Evolutionary conservation across 1,284 basidiomycete species (phyloP).

Genomic region (Fistulinella cinereoalba): DNA sequence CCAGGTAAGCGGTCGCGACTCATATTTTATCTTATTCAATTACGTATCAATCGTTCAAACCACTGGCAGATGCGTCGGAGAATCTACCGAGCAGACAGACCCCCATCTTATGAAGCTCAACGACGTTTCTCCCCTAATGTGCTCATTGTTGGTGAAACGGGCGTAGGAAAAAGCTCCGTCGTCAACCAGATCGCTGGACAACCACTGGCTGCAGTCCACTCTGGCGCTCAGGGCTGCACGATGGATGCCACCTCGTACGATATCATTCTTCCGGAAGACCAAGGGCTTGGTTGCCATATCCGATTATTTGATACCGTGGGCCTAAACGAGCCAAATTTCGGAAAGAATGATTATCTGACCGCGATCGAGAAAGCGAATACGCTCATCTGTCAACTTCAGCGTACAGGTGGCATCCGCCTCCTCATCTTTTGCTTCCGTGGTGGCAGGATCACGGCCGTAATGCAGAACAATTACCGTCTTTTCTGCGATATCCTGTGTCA

Average conservation of each 20-base stretch:
- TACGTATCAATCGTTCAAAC: not conserved
- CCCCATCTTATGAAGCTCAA: constrained; percentile 7
- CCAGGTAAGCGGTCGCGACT: no score
- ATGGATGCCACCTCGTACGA: constrained; percentile 18
- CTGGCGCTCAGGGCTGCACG: constrained; percentile 13
- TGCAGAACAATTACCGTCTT: constrained; percentile 23
- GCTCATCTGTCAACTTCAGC: constrained; percentile 25
- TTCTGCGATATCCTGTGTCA: constrained; percentile 27
- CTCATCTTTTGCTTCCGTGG: constrained; percentile 28
- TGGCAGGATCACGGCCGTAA: constrained; percentile 22
- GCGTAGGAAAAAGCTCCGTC: constrained; percentile 26
- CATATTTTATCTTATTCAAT: not conserved
- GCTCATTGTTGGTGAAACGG: constrained; percentile 26
- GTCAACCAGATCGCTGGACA: constrained; percentile 22
- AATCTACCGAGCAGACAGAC: not conserved
- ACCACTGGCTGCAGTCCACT: constrained; percentile 15
- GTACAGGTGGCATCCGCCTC: constrained; percentile 24
- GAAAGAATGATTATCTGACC: constrained; percentile 14
- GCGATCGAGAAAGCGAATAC: constrained; percentile 20
- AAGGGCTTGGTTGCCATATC: constrained; percentile 8
- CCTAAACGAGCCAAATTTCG: constrained; percentile 19
- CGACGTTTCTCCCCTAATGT: constrained; percentile 14
- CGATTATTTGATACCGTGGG: constrained; percentile 25
- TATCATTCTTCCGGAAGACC: constrained; percentile 12
- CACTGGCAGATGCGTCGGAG: constrained; percentile 10